Evolutionary conservation across 345 rosid species (phyloP), one percentile per base, ranked within the genome.

Genomic region (Cardamine resedifolia): DNA sequence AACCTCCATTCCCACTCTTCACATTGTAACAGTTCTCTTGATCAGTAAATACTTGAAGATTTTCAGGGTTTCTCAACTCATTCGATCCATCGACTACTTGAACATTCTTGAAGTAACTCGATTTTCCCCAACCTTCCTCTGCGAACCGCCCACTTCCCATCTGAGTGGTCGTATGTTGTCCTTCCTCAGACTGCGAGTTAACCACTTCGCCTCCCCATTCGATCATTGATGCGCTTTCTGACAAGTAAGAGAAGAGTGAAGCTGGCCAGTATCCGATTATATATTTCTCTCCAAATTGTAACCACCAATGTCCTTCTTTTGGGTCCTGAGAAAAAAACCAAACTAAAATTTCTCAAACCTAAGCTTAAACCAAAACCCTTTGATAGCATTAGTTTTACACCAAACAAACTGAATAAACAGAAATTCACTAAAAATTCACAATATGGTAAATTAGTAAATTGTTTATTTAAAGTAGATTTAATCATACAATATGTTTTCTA

Each of bases 191-290:
- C 44, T 80, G 81, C 9, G 87, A 84, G 81, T 88, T 88, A 14
- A 86, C 90, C 10, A 88, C 87, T 77, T 88, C 90, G 0, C 93
- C 93, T 77, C 93, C 93, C 93, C 90, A 88, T 66, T 88, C 89
- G 9, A 88, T 84, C 90, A 84, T 84, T 20, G 93, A 81, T 16
- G 93, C 90, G 45, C 90, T 84, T 23, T 86, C 87, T 33, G 87
- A 77, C 34, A 88, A 66, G 84, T 88, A 84, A 24, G 93, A 83
- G 79, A 88, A 84, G 3, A 88, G 79, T 48, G 83, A 83, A 14
- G 79, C 87, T 23, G 93, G 93, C 93, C 90, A 88, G 21, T 88
- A 88, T 12, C 93, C 93, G 8, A 88, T 61, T 66, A 86, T 86
- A 61, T 80, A 80, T 65, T 76, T 80, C 55, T 83, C 85, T 30